Evolutionary conservation across 768 basidiomycete genomes (phyloP), one percentile per base, ranked within the genome.

Genomic region (Trametes villosa): DNA sequence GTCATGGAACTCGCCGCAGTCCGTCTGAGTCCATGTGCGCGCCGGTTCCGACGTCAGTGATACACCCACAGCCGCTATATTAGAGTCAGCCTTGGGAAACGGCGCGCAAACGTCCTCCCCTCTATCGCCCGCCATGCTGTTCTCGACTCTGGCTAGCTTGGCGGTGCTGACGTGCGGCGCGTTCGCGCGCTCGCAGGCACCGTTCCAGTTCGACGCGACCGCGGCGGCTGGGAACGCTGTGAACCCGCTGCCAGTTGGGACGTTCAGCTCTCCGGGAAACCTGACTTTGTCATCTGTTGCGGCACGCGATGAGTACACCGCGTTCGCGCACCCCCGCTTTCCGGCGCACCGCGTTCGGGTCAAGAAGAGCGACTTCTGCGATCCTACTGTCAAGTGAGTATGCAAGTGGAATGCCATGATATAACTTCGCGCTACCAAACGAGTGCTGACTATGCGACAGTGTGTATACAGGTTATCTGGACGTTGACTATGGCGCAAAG

Each of bases 311-410:
- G 63, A 52, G 18, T 72, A 50, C 46, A 57, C 62, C 0, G 59
- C 64, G 13, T 55, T 73, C 26, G 51, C 34, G 9, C 83, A 84
- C 67, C 77, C 85, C 4, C 72, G 70, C 8, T 85, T 85, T 60
- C 84, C 86, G n/a, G 70, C 75, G 38, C 81, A 86, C 59, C 75
- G 77, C 48, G 78, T 87, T 42, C 80, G 86, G 41, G 72, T 88
- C 64, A 87, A 86, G 76, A 86, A 85, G 71, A 82, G 75, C 36
- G 67, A 76, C 51, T 87, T 87, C 67, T 87, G 86, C 63, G 86
- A 87, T 67, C 80, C 83, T 15, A 87, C 85, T 17, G 86, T 87
- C 41, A 83, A 82, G 84, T 84, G 46, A 57, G 72, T 26, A 17
- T 1, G 18, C 15, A n/a, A 4, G 20, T 54, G 17, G 11, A 12